Evolutionary conservation across 441 rosid species (phyloP), one percentile per base, ranked within the genome.

Genomic region (Dalechampia spathulata): DNA sequence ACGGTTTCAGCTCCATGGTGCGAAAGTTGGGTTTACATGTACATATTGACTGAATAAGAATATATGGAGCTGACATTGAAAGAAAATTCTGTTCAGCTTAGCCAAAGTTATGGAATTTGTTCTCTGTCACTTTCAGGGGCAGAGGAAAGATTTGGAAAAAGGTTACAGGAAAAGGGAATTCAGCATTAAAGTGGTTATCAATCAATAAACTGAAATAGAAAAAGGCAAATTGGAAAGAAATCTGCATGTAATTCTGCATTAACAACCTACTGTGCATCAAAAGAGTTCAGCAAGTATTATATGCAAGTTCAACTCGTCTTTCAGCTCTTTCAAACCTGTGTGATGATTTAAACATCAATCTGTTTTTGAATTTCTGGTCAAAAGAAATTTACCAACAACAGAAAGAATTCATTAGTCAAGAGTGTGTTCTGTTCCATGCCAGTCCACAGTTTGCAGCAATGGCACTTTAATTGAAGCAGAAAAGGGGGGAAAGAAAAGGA

Each of bases 31-130:
- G 22, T 28, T 22, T 22, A 8, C 34, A 30, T 30, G 5, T 30
- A 8, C 8, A 30, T 16, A 9, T 37, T 23, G 30, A 48, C 37
- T 12, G 15, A 48, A 26, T n/a, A 37, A 37, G 26, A 47, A 32
- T n/a, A 13, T 13, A 1, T 16, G 44, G 11, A 11, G 54, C 38
- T 17, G 46, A 58, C 25, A 4, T 3, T 23, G 14, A 57, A 46
- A 46, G 62, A 19, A 16, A 48, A 47, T 58, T 36, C 37, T 30
- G 8, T 30, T 30, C n/a, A 11, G 22, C 44, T 30, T 22, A 16
- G 20, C 47, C 55, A 48, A 48, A 38, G 19, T 38, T 19, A 37
- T 58, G 55, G 63, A 58, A 58, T 58, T 38, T 58, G 55, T 58
- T 58, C 63, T 58, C 39, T 15, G 12, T 32, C 17, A 7, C 32